These are phyloP conservation scores for Taphrina wiesneri DNA, from an alignment of 1,139 yeast species.

Conservation along the genomic window DNA sequence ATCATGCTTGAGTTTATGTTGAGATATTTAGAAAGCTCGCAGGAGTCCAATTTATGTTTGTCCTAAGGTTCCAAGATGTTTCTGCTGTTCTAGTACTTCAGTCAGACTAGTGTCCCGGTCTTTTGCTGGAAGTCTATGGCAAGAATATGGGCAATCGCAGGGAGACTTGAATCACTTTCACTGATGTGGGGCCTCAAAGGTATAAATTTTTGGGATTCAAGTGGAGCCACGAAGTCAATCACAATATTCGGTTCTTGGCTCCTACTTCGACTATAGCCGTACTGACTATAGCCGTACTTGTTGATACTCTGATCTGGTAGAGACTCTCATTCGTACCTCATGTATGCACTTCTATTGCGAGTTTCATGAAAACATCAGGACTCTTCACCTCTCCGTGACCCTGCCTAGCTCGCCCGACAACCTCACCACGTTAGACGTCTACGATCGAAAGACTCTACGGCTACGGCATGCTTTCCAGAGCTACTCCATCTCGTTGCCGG, in stretches of 20 bases:
- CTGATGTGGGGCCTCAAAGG: background rate
- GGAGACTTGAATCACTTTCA: background rate
- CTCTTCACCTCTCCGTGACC: constrained; percentile 1
- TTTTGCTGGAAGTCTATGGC: too few relatives aligned
- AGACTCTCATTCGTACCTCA: background rate
- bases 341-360: constrained; percentile 29
- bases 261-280: background rate
- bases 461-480: constrained; percentile 22
- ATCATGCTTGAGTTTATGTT: background rate
- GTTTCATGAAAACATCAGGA: constrained; percentile 17
- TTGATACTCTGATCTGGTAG: background rate
- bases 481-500: constrained; percentile 16
- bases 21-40: background rate
- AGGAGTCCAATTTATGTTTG: background rate
- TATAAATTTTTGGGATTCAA: background rate
- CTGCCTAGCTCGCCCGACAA: background rate
- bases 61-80: background rate
- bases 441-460: constrained; percentile 26
- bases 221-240: background rate
- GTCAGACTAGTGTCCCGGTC: too few relatives aligned
- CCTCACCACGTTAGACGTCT: constrained; percentile 14
- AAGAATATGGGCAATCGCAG: background rate
- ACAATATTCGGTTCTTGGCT: too few relatives aligned
- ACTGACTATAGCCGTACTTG: background rate
- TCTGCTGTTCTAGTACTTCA: too few relatives aligned